phyloP scores from a whole-genome alignment of 2,329 filamentous ascomycete species.

The Colletotrichum sp. region DNA sequence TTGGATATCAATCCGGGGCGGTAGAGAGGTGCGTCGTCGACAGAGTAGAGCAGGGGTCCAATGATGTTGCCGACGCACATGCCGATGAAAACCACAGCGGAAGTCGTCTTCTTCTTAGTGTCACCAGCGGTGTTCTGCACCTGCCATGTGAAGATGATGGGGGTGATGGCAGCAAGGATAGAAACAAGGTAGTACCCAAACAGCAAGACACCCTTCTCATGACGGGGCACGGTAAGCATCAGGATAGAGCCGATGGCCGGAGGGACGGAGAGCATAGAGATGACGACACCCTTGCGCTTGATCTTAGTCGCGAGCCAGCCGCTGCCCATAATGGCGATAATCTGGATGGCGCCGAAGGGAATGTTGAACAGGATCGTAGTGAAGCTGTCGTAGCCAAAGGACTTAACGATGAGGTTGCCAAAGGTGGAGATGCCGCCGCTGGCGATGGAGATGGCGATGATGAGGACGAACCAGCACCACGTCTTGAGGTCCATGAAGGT shows the following conservation, averaged over 20 bases:
- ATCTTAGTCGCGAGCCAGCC: conserved; percentile 48
- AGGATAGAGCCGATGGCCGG: conserved; percentile 48
- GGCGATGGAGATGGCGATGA: conserved; percentile 57
- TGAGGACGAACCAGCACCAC: conserved; percentile 43
- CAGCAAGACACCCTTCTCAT: conserved; percentile 52
- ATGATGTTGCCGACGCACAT: conserved; percentile 71
- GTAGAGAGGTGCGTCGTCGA: conserved; percentile 62
- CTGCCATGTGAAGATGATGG: conserved; percentile 66
- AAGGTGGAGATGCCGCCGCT: conserved; percentile 63
- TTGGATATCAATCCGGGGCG: conserved; percentile 63
- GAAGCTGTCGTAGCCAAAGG: conserved; percentile 60
- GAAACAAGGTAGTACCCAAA: conserved; percentile 54
- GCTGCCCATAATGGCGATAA: conserved; percentile 62
- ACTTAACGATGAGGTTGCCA: conserved; percentile 60
- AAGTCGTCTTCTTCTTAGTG: conserved; percentile 72
- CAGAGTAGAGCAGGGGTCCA: conserved; percentile 69
- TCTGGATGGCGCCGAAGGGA: conserved; percentile 62
- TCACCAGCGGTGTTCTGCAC: conserved; percentile 71
- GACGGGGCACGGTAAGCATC: conserved; percentile 51
- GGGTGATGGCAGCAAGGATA: conserved; percentile 42
- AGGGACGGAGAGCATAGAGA: conserved; percentile 40
- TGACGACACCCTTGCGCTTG: conserved; percentile 48
- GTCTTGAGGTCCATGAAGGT: conserved; percentile 39
- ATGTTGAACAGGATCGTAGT: conserved; percentile 63
- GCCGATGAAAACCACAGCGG: conserved; percentile 68